Base-by-base conservation (phyloP, 768 basidiomycete species). In the Porphyrellus cyaneotinctus region DNA sequence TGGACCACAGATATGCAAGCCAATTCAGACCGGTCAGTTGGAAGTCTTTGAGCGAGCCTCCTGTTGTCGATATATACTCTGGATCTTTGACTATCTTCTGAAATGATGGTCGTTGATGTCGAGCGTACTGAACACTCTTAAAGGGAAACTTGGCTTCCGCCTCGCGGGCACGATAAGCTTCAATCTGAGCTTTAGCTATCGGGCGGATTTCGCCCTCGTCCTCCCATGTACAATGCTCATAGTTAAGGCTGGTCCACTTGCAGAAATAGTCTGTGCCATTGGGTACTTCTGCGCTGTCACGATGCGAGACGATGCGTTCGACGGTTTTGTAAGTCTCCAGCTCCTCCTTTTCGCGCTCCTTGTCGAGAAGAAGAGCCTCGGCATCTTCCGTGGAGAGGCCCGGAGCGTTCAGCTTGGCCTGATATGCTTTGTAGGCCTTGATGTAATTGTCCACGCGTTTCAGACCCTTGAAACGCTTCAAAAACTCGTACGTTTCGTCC, bases 381-480 rank as follows among this genome's bases (percentile, higher is more conserved):
- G 84, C 75, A 58, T 99, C 97, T 75, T 99, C 97, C 9, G 82
- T 80, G 3, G 86, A 82, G 24, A 92, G 75, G 17, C 82, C 80
- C 2, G 87, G 83, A 2, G 82, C 76, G 36, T 76, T 73, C 26
- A 88, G 76, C 43, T 82, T 81, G 23, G 79, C 75, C 58, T 88
- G 82, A 75, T 89, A 92, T 0, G 67, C 61, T 65, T 88, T 90
- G 74, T 88, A 90, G 31, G 82, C 81, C 67, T 95, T 95, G 81
- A 99, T 97, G 72, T 98, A 99, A 72, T 99, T 98, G 74, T 98
- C 97, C 57, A 99, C 91, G 46, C 94, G 90, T 71, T 98, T 98
- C 60, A 97, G 78, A 24, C 97, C 97, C 67, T 86, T 90, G 81
- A 88, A 98, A 23, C 88, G 83, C 70, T 95, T 97, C 53, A 98